phyloP scores from a whole-genome alignment of 2,329 filamentous ascomycete genomes.

The Trichoderma koningiopsis region DNA sequence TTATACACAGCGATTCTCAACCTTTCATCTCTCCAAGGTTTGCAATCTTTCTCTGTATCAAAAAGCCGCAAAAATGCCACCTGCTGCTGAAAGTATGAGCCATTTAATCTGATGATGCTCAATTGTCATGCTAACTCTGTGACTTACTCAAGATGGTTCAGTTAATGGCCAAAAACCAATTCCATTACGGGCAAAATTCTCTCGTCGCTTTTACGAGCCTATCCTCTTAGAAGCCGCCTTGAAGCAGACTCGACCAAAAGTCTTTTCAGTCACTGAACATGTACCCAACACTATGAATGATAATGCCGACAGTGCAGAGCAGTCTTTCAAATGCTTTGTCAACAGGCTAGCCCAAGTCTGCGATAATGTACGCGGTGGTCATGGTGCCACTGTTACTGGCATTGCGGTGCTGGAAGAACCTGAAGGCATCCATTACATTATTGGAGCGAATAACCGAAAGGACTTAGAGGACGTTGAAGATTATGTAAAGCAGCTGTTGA shows the following conservation, averaged over 20 bases:
- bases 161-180: background rate
- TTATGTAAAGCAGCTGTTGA: slow-evolving; percentile 28
- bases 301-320: slow-evolving; percentile 28
- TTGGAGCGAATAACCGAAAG: slow-evolving; percentile 37
- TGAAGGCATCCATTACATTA: slow-evolving; percentile 35
- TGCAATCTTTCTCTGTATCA: background rate
- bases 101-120: background rate
- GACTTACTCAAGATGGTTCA: background rate
- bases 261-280: background rate
- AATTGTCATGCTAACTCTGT: background rate
- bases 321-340: slow-evolving; percentile 36
- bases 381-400: slow-evolving; percentile 37
- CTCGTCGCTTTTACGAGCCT: slow-evolving; percentile 37
- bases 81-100: background rate
- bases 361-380: slow-evolving; percentile 31
- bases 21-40: background rate
- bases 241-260: slow-evolving; percentile 22
- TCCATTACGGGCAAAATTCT: slow-evolving; percentile 28
- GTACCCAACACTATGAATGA: slow-evolving; percentile 3
- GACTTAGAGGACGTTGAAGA: background rate
- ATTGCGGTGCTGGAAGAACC: slow-evolving; percentile 35
- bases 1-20: background rate
- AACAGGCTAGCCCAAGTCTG: slow-evolving; percentile 38
- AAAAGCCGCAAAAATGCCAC: background rate
- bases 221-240: slow-evolving; percentile 35